Conservation (phyloP, 2,329 filamentous ascomycete species). For the Zalaria obscura region DNA sequence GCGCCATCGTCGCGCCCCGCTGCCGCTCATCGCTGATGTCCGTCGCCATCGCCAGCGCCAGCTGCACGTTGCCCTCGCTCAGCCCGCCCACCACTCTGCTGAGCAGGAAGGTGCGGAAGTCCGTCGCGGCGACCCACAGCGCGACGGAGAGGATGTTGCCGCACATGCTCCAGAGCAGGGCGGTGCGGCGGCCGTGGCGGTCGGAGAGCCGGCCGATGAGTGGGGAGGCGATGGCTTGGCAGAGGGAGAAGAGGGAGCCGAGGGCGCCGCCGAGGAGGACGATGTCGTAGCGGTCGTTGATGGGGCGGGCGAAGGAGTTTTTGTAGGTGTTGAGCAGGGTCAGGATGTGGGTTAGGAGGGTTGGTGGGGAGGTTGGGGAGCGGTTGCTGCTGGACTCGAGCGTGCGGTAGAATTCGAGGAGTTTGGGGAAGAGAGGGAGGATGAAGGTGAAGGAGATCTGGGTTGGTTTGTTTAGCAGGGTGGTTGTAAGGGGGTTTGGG, state of each 20-base stretch:
- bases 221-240: constrained; percentile 85
- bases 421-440: constrained; percentile 84
- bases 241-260: constrained; percentile 82
- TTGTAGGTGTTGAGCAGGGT: constrained; percentile 87
- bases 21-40: constrained; percentile 81
- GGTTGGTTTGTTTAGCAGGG: not conserved
- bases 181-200: constrained; percentile 70
- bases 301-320: constrained; percentile 76
- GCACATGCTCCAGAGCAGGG: constrained; percentile 78
- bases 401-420: constrained; percentile 91
- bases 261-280: constrained; percentile 87
- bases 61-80: constrained; percentile 92
- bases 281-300: constrained; percentile 94
- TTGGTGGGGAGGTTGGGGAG: constrained; percentile 27
- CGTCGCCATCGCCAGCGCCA: constrained; percentile 90
- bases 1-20: constrained; percentile 83
- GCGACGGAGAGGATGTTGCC: constrained; percentile 90
- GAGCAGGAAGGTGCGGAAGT: constrained; percentile 93
- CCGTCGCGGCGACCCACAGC: constrained; percentile 83
- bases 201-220: constrained; percentile 84
- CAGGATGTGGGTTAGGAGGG: constrained; percentile 66
- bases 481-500: not conserved
- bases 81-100: constrained; percentile 83
- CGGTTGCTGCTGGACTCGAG: constrained; percentile 47
- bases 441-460: constrained; percentile 98